phyloP scores from a whole-genome alignment of 139 green algal species.

The Picochlorum sp. region DNA sequence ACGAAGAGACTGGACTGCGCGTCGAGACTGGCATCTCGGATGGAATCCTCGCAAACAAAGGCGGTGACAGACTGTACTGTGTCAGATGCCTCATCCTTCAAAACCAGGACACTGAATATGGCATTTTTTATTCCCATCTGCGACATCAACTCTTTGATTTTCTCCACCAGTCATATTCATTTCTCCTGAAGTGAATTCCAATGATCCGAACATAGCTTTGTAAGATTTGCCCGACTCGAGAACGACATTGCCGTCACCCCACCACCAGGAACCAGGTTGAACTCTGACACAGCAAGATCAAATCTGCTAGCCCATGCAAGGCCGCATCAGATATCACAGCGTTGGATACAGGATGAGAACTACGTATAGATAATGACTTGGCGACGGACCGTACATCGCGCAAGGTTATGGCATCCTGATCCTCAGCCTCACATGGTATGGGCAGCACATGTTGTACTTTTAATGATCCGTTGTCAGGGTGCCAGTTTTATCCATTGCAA shows the following conservation, averaged over 20 bases:
- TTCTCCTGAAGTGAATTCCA: conserved; percentile 1
- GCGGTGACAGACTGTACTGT: conserved; percentile 28
- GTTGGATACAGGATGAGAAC: conserved; percentile 40
- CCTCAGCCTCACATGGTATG: neutral
- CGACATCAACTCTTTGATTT: conserved; percentile 1
- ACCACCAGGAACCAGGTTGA: conserved; percentile 31
- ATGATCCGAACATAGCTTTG: neutral
- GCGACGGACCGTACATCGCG: conserved; percentile 21
- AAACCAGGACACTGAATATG: conserved; percentile 16
- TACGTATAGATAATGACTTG: conserved; percentile 32
- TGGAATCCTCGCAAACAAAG: conserved; percentile 60
- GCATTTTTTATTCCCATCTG: conserved; percentile 5
- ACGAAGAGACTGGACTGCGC: conserved; percentile 47
- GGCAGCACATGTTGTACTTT: neutral
- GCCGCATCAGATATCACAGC: conserved; percentile 19
- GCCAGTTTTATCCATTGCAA: conserved; percentile 85
- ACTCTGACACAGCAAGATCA: conserved; percentile 21
- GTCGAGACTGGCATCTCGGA: conserved; percentile 34
- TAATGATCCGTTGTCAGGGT: conserved; percentile 70
- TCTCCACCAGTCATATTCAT: neutral
- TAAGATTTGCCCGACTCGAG: neutral
- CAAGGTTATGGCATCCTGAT: neutral
- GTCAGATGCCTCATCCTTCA: neutral
- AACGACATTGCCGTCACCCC: conserved; percentile 21
- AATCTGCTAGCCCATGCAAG: neutral